Percentiles rank a stretch among this genome's conserved stretches.
These are phyloP conservation scores for Ammopiptanthus mongolicus DNA, from an alignment of 306 rosid species.

Conservation along the genomic window DNA sequence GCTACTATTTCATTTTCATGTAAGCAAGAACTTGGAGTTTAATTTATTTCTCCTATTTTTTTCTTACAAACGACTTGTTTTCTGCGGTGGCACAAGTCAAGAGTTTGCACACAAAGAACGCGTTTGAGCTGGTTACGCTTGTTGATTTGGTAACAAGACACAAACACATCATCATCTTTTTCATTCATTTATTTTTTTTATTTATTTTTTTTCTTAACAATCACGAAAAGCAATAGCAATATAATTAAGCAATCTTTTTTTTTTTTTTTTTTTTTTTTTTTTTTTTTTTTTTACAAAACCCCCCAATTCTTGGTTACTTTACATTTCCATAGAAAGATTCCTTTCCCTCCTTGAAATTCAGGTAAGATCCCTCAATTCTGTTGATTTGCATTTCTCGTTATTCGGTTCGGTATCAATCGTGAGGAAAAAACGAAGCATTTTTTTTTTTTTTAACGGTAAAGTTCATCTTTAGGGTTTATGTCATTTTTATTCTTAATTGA, in stretches of 20 bases:
- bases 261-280: not conserved
- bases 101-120: conserved; percentile 24
- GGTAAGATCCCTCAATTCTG: not conserved
- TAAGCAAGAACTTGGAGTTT: not conserved
- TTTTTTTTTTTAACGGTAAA: not conserved
- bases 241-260: not conserved
- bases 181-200: not conserved
- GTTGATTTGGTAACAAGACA: conserved; percentile 16
- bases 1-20: not conserved
- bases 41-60: not conserved
- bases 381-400: not conserved
- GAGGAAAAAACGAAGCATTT: not conserved
- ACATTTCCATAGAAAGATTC: conserved; percentile 2
- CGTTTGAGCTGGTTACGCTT: not conserved
- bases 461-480: conserved; percentile 26
- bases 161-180: not conserved
- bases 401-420: not conserved
- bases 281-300: not conserved
- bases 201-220: not conserved
- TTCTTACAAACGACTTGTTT: not conserved
- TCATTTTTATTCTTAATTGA: not conserved
- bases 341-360: conserved; percentile 9
- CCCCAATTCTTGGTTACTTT: not conserved
- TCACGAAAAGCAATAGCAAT: conserved; percentile 15
- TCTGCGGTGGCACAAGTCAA: not conserved